Evolutionary conservation across 306 rosid genomes (phyloP).

Genomic region (Boehmeria nivea): DNA sequence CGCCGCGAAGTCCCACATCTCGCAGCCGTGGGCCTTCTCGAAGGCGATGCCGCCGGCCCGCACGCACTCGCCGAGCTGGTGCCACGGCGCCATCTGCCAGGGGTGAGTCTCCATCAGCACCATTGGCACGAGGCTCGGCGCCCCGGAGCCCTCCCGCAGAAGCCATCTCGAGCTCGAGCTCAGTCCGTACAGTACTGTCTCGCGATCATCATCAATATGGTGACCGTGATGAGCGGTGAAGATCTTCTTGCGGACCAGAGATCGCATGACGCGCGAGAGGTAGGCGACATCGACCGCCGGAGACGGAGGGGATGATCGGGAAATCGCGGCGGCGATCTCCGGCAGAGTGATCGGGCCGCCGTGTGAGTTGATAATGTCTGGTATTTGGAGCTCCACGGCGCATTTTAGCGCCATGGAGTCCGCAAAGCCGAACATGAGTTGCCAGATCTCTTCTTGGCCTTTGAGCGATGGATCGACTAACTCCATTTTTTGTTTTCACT

Average conservation of each 20-base stretch:
- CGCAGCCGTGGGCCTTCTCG: conserved; percentile 34
- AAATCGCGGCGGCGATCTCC: conserved; percentile 20
- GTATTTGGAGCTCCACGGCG: conserved; percentile 34
- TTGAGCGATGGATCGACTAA: conserved; percentile 9
- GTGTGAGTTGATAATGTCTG: conserved; percentile 37
- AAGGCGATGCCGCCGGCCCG: conserved; percentile 18
- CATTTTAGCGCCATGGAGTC: conserved; percentile 40
- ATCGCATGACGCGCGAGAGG: conserved; percentile 28
- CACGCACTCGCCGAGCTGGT: conserved; percentile 15
- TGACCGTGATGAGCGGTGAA: conserved; percentile 5
- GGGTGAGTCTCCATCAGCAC: conserved; percentile 17
- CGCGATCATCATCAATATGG: neutral
- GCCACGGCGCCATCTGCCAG: conserved; percentile 26
- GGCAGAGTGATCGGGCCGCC: conserved; percentile 16
- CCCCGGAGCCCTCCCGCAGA: neutral
- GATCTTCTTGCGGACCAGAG: conserved; percentile 11
- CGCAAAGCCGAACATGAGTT: conserved; percentile 28
- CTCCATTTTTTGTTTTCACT: neutral
- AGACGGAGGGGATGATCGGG: conserved; percentile 13
- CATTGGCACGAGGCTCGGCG: conserved; percentile 13
- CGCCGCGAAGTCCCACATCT: conserved; percentile 35
- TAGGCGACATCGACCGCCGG: conserved; percentile 1
- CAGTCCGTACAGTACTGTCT: conserved; percentile 17
- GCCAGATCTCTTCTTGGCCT: conserved; percentile 47
- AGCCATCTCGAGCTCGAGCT: conserved; percentile 26